phyloP scores from a whole-genome alignment of 129 eudicot species.

The Rutidosis leptorrhynchoides region DNA sequence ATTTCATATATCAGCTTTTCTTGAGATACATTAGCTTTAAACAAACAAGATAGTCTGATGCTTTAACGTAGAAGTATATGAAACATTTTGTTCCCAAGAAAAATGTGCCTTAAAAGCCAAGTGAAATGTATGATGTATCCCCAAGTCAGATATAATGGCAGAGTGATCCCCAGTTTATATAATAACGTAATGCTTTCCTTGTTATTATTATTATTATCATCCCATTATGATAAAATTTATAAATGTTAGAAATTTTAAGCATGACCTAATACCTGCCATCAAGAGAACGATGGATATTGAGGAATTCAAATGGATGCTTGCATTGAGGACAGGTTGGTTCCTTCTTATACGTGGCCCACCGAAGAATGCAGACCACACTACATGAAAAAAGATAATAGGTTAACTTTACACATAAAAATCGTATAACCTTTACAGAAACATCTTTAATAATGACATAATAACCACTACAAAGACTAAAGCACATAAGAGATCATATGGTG shows the following conservation, averaged over 20 bases:
- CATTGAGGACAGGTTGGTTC: constrained; percentile 91
- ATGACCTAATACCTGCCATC: constrained; percentile 67
- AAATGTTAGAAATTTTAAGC: not conserved
- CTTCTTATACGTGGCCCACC: constrained; percentile 79
- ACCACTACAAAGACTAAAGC: constrained; percentile 3
- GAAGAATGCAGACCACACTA: constrained; percentile 82
- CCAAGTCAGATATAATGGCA: not conserved
- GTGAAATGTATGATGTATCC: not conserved
- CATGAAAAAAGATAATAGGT: not conserved
- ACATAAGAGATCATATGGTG: not conserved
- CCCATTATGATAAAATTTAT: not conserved
- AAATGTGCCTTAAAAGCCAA: not conserved
- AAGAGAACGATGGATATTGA: constrained; percentile 67
- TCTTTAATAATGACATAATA: not conserved
- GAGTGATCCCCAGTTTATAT: not conserved
- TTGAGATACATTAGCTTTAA: not conserved
- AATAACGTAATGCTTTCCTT: not conserved
- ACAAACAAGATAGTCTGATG: not conserved
- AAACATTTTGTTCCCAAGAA: not conserved
- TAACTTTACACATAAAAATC: not conserved
- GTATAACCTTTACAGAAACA: not conserved
- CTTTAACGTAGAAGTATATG: not conserved
- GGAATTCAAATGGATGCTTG: constrained; percentile 70
- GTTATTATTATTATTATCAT: not conserved
- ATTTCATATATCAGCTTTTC: not conserved